Evolutionary conservation across 1,284 basidiomycete genomes (phyloP), one percentile per base, ranked within the genome.

Genomic region (Cystobasidiaceae sp.): DNA sequence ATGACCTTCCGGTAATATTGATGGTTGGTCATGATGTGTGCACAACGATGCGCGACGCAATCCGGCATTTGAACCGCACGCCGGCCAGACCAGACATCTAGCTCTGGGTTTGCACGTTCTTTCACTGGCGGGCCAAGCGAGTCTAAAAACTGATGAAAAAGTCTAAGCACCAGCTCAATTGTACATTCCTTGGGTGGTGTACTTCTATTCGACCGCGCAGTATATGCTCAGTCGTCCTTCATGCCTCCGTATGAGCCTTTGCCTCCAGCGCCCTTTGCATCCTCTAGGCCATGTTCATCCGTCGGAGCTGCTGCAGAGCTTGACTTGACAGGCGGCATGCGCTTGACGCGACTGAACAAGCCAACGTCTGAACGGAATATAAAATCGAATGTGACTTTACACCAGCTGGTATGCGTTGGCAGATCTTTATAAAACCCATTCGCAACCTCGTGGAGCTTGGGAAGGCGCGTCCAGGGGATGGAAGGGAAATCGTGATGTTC

Each of bases 401-500:
- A 88, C 94, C 94, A 98, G 3, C 86, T 89, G 1, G 85, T 85
- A 75, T 98, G 94, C 1, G 84, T 82, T 0, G 93, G 92, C 27
- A 97, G 80, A 5, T 81, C 84, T 72, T 93, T 89, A 79, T 98
- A 98, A 76, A 89, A 96, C 77, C 98, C 94, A 5, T 87, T 88
- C 1, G 93, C 93, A 56, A 97, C 82, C 4, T 82, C 81, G 27
- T 86, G 85, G n/a, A 98, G 83, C 8, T 85, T 82, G 0, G 93
- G 91, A 0, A 98, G 83, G n/a, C 89, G 84, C 8, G 92, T 97
- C 94, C 94, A 98, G 0, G 96, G 84, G 0, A 98, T 80, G 2
- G 90, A 70, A 27, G 94, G 93, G 78, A 98, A 98, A 78, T 98
- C 94, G 79, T 98, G 94, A 78, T 98, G 94, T 76, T 98, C 94